These are phyloP conservation scores for Neopestalotiopsis rosae DNA, from an alignment of 2,329 filamentous ascomycete species.

Conservation along the genomic window DNA sequence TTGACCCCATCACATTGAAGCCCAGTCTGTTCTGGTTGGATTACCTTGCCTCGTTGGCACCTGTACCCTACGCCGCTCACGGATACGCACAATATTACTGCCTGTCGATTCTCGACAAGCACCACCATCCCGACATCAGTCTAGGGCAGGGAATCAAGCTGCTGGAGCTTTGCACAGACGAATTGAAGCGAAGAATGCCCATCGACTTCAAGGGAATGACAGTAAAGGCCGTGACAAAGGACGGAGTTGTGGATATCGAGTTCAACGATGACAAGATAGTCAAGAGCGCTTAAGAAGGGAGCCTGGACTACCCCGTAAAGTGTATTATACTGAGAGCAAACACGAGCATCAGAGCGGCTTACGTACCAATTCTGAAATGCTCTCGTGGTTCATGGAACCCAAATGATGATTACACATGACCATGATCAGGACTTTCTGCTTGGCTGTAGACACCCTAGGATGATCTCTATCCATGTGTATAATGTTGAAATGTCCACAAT, in stretches of 20 bases:
- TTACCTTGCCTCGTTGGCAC: constrained; percentile 87
- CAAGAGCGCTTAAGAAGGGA: constrained; percentile 56
- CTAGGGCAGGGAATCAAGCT: constrained; percentile 91
- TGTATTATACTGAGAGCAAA: constrained; percentile 7
- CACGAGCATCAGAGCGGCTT: not conserved
- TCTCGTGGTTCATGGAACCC: not conserved
- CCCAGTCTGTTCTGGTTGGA: constrained; percentile 96
- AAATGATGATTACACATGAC: not conserved
- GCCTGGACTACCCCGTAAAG: not conserved
- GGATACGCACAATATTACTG: constrained; percentile 99
- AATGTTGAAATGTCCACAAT: too few relatives aligned
- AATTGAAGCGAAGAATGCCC: constrained; percentile 94
- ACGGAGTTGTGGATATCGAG: constrained; percentile 84
- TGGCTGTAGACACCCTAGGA: too few relatives aligned
- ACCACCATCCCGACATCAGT: constrained; percentile 93
- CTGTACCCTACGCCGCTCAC: constrained; percentile 93
- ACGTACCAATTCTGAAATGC: not conserved
- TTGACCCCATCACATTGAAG: constrained; percentile 90
- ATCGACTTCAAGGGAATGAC: constrained; percentile 98
- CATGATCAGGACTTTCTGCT: not conserved
- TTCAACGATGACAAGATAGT: constrained; percentile 83
- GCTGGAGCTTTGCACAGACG: constrained; percentile 92
- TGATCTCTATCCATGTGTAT: too few relatives aligned
- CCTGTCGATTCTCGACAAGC: constrained; percentile 95
- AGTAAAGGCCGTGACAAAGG: constrained; percentile 94